Base-by-base conservation (phyloP, 1,284 basidiomycete genomes). In the Puccinia hordei region DNA sequence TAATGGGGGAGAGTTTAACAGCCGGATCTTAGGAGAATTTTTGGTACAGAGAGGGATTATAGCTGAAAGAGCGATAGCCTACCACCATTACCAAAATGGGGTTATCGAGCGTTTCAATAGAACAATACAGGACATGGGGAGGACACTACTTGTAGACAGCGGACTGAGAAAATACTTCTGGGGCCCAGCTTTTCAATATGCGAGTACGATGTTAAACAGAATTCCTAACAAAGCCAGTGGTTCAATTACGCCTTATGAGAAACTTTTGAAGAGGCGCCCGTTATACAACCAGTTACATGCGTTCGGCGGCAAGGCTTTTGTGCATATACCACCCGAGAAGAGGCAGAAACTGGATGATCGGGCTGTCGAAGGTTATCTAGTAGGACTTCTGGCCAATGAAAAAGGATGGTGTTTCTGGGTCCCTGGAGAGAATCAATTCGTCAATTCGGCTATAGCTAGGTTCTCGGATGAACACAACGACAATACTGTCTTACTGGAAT, bases 61-160 rank as follows among this genome's bases (percentile, higher is more conserved):
- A 19, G 19, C 19, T 1, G 73, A 75, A 30, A 1, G 57, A 5
- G 24, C 35, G 8, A 8, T 75, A 4, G 33, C 73, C 1, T 71
- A 78, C 22, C 53, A 78, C 19, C 51, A 63, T 5, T 51, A 69
- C 12, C 76, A 78, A 46, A 78, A 78, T 46, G 41, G 76, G 10
- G 63, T 44, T 19, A 79, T n/a, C n/a, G n/a, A n/a, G n/a, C n/a
- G n/a, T n/a, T n/a, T n/a, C n/a, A n/a, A n/a, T n/a, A n/a, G n/a
- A n/a, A n/a, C n/a, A n/a, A n/a, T n/a, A n/a, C n/a, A n/a, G n/a
- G n/a, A n/a, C n/a, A n/a, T n/a, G n/a, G n/a, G n/a, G n/a, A n/a
- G n/a, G n/a, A n/a, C n/a, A n/a, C n/a, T n/a, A n/a, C n/a, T n/a
- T n/a, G n/a, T n/a, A n/a, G n/a, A n/a, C n/a, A n/a, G n/a, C n/a